Conservation (phyloP, 768 basidiomycete species). For the Leccinum ochraceum region DNA sequence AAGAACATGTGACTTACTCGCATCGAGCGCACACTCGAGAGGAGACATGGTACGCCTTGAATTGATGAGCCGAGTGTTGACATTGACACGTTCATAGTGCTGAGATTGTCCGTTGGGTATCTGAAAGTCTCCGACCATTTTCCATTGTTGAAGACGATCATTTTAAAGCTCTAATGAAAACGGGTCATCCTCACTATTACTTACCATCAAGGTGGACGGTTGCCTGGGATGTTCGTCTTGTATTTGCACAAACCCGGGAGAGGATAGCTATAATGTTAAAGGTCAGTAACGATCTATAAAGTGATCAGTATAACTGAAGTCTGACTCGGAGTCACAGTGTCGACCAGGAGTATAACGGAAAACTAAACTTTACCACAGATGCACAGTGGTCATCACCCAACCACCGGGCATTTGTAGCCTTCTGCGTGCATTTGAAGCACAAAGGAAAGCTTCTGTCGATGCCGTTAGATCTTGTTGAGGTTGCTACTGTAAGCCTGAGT, state of each 20-base stretch:
- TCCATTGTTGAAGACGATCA: no score
- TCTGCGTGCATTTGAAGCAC: neutral
- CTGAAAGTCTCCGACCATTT: no score
- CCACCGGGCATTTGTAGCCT: neutral
- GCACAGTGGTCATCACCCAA: neutral
- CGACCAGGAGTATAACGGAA: neutral
- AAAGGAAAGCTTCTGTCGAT: neutral
- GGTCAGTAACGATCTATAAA: no score
- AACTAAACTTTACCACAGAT: neutral
- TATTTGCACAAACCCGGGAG: neutral
- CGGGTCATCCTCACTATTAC: neutral
- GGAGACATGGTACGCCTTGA: no score
- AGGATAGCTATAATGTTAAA: neutral
- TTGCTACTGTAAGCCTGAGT: neutral
- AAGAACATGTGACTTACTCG: no score
- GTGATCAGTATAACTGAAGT: no score
- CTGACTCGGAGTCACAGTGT: no score
- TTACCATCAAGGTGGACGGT: neutral
- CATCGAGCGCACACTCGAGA: no score
- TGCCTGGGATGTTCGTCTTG: neutral
- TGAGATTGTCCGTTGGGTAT: no score
- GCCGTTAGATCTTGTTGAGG: neutral
- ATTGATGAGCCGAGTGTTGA: no score
- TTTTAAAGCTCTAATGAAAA: no score
- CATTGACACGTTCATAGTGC: no score